Conservation (phyloP, 306 rosid species). For the Vigna trinervia region DNA sequence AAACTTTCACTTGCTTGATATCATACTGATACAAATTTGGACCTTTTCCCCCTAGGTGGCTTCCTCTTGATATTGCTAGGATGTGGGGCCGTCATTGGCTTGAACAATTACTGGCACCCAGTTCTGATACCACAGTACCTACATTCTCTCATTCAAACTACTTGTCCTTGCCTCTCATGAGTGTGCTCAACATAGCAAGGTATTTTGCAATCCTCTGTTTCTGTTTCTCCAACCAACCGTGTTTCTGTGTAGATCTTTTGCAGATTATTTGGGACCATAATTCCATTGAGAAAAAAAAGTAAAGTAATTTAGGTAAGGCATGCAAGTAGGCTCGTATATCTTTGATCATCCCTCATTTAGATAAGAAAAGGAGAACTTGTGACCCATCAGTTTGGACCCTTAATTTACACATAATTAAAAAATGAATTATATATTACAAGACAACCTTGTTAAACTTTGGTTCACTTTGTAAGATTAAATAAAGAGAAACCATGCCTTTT, state of each 20-base stretch:
- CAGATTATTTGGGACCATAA: background rate
- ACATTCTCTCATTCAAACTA: constrained; percentile 71
- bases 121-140: constrained; percentile 68
- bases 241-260: background rate
- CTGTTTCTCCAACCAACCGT: constrained; percentile 4
- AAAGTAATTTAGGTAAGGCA: constrained; percentile 5
- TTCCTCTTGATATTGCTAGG: constrained; percentile 95
- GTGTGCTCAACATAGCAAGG: constrained; percentile 93
- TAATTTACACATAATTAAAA: constrained; percentile 8
- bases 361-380: constrained; percentile 22
- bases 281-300: background rate
- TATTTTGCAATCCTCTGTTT: constrained; percentile 48
- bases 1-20: constrained; percentile 24
- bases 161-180: constrained; percentile 92
- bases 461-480: background rate
- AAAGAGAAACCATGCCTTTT: background rate
- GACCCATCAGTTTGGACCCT: constrained; percentile 3
- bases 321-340: background rate
- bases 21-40: constrained; percentile 27
- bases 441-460: background rate
- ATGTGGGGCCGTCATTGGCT: constrained; percentile 99
- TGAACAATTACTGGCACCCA: constrained; percentile 80
- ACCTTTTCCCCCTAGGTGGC: constrained; percentile 68
- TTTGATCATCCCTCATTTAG: background rate
- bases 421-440: background rate